Evolutionary conservation across 306 rosid species (phyloP).

Genomic region (Canavalia gladiata): DNA sequence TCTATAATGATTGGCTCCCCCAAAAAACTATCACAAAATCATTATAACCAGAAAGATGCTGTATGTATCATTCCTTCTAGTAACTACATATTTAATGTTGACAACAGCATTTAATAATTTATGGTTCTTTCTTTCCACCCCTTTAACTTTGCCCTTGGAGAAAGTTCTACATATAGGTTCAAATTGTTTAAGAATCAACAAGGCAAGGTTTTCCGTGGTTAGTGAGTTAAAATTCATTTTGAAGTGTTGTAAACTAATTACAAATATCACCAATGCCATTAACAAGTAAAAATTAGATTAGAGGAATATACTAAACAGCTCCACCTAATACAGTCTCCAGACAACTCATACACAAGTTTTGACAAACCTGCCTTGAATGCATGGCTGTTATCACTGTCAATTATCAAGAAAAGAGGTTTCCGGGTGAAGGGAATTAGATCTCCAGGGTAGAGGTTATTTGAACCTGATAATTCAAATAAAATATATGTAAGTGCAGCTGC

Average conservation of each 20-base stretch:
- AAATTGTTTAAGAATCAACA: slow-evolving; percentile 34
- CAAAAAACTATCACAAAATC: slow-evolving; percentile 18
- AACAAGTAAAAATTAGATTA: slow-evolving; percentile 43
- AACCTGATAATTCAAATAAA: slow-evolving; percentile 67
- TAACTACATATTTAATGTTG: slow-evolving; percentile 9
- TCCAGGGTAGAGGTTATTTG: slow-evolving; percentile 87
- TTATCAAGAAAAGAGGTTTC: slow-evolving; percentile 91
- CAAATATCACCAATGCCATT: slow-evolving; percentile 9
- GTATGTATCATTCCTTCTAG: slow-evolving; percentile 15
- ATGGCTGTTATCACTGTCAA: slow-evolving; percentile 98
- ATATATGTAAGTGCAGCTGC: slow-evolving; percentile 45
- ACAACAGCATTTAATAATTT: slow-evolving; percentile 20
- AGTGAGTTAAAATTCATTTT: slow-evolving; percentile 41
- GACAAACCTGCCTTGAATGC: slow-evolving; percentile 99
- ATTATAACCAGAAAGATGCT: slow-evolving; percentile 36
- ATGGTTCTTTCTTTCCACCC: slow-evolving; percentile 20
- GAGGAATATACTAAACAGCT: slow-evolving; percentile 36
- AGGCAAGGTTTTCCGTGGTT: slow-evolving; percentile 9
- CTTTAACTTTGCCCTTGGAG: slow-evolving; percentile 22
- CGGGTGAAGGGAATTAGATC: slow-evolving; percentile 96
- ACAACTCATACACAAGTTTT: slow-evolving; percentile 71
- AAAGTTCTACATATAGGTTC: slow-evolving; percentile 23
- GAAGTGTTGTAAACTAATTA: slow-evolving; percentile 34
- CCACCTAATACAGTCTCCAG: slow-evolving; percentile 47
- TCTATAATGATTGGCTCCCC: slow-evolving; percentile 6